Evolutionary conservation across 495 filamentous ascomycete species (phyloP).

Genomic region (Neurospora africana): DNA sequence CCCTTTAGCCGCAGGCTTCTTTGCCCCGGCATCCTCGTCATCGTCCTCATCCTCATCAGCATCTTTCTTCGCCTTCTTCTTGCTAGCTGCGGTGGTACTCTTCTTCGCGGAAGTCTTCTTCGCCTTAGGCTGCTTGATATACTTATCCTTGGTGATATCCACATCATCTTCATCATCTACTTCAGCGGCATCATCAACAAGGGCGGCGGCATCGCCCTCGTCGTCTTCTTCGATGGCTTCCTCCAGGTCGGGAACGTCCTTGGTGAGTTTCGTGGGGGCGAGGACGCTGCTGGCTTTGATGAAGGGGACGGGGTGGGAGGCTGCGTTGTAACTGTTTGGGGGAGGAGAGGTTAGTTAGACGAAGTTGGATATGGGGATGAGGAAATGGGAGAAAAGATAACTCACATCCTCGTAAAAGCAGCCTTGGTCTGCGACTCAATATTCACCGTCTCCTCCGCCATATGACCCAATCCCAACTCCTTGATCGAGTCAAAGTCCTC

Average conservation of each 20-base stretch:
- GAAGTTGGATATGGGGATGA: not conserved
- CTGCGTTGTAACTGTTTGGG: constrained; percentile 60
- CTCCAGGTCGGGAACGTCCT: constrained; percentile 85
- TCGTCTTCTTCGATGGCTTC: constrained; percentile 93
- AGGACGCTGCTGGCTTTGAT: constrained; percentile 79
- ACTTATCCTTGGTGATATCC: constrained; percentile 89
- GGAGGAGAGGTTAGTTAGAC: constrained; percentile 8
- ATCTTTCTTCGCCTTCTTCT: constrained; percentile 29
- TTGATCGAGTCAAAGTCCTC: constrained; percentile 90
- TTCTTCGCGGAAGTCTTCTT: constrained; percentile 60
- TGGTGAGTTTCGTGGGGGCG: constrained; percentile 56
- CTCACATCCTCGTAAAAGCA: constrained; percentile 74
- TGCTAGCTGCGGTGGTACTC: constrained; percentile 15
- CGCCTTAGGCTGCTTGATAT: constrained; percentile 78
- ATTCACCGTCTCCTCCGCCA: constrained; percentile 60
- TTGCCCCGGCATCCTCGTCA: constrained; percentile 13
- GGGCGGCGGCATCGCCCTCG: constrained; percentile 41
- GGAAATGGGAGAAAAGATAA: constrained; percentile 3
- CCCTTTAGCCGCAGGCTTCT: constrained; percentile 6
- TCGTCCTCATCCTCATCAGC: constrained; percentile 19
- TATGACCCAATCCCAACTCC: constrained; percentile 81
- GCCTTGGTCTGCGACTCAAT: constrained; percentile 79
- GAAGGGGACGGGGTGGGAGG: constrained; percentile 85
- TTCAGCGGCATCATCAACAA: constrained; percentile 46
- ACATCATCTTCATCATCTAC: constrained; percentile 55